These are phyloP conservation scores for Yamadazyma diddensiae DNA, from an alignment of 1,139 yeast species.

Conservation along the genomic window DNA sequence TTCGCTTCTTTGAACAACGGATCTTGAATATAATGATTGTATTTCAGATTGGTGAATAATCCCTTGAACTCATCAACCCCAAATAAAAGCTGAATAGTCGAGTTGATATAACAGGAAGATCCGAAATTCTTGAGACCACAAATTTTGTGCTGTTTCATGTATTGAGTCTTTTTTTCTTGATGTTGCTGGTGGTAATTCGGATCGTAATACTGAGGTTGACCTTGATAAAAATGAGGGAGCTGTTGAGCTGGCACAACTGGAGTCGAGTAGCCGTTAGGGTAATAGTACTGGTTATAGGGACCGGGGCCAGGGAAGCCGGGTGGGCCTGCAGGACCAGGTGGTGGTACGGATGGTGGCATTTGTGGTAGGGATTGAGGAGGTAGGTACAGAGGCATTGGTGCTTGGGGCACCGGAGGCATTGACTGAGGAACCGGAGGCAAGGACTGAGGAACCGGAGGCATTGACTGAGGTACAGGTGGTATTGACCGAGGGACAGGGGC, in stretches of 20 bases:
- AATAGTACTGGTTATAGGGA: too few relatives aligned
- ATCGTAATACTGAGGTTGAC: neutral
- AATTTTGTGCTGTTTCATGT: conserved; percentile 43
- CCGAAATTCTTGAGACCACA: conserved; percentile 72
- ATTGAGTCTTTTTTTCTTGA: conserved; percentile 8
- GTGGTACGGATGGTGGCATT: too few relatives aligned
- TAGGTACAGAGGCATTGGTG: too few relatives aligned
- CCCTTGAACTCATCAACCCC: conserved; percentile 46
- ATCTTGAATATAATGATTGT: conserved; percentile 37
- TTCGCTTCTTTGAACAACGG: conserved; percentile 24
- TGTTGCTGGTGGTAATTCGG: conserved; percentile 3
- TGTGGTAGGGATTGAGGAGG: too few relatives aligned
- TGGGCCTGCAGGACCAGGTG: neutral
- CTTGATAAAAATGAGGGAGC: conserved; percentile 3
- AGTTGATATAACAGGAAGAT: conserved; percentile 71
- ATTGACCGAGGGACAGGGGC: neutral
- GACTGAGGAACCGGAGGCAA: too few relatives aligned
- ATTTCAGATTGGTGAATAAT: conserved; percentile 41
- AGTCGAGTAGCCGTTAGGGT: neutral
- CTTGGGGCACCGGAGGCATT: too few relatives aligned
- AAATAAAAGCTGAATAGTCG: conserved; percentile 64
- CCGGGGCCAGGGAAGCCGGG: too few relatives aligned
- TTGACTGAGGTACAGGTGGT: neutral
- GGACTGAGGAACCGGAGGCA: too few relatives aligned
- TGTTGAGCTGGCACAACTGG: conserved; percentile 1